Percentiles rank a stretch among this genome's conserved stretches.
These are phyloP conservation scores for Phtheirospermum japonicum DNA, from an alignment of 257 asterid species.

Conservation along the genomic window DNA sequence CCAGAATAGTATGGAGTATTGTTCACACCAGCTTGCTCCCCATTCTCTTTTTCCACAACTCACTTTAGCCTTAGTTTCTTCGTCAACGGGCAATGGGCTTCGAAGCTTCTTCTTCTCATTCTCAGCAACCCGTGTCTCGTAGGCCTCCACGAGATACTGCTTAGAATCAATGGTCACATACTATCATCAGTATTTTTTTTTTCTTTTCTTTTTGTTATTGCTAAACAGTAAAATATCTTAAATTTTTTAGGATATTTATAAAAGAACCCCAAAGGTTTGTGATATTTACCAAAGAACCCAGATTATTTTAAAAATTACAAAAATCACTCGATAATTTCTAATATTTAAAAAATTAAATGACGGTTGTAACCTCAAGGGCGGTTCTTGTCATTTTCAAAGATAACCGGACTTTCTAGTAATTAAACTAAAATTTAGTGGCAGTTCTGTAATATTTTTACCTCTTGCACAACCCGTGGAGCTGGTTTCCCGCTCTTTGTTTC, in stretches of 20 bases:
- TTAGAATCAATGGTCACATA: conserved; percentile 16
- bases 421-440: background rate
- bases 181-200: background rate
- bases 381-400: background rate
- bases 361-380: background rate
- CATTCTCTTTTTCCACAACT: conserved; percentile 60
- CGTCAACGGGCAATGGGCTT: conserved; percentile 51
- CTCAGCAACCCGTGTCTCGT: conserved; percentile 71
- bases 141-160: conserved; percentile 87
- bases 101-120: conserved; percentile 56
- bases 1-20: conserved; percentile 65
- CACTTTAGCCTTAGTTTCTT: conserved; percentile 49
- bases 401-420: background rate
- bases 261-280: too few species aligned
- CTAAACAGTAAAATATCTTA: too few species aligned
- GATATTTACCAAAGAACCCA: too few species aligned
- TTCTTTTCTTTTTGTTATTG: too few species aligned
- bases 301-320: too few species aligned
- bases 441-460: conserved; percentile 37
- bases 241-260: too few species aligned
- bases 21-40: conserved; percentile 94
- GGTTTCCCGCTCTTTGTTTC: conserved; percentile 57
- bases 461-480: conserved; percentile 55
- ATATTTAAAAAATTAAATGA: too few species aligned
- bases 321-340: too few species aligned